Base-by-base conservation (phyloP, 2,329 filamentous ascomycete species). In the Cordyceps fumosorosea region DNA sequence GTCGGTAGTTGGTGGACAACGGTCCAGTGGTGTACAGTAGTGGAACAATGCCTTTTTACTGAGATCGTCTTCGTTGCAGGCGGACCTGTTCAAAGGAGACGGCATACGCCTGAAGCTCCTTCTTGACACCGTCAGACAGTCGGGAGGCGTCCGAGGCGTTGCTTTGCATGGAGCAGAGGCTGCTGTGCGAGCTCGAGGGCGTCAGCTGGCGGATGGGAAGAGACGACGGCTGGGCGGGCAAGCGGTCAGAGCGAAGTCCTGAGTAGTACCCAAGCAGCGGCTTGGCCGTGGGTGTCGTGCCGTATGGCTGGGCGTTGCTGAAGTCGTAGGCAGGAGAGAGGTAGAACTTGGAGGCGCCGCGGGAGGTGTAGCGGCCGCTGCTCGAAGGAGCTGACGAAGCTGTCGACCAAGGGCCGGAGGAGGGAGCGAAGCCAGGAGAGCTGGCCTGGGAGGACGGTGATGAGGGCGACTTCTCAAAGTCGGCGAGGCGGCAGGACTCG, bases 71-170 rank as follows among this genome's bases (percentile, higher is more conserved):
- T 67, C 83, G 81, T 69, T 84, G 81, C 60, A 80, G 72, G 65
- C 90, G 84, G 63, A 89, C 87, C 67, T 92, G 89, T 75, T 97
- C 93, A 73, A 97, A 96, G 2, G 89, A 91, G 71, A 89, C 90
- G 67, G 90, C 90, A 75, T 97, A 97, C 67, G 89, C 88, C 71
- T 88, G 86, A 42, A 97, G 84, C 73, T 96, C 91, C 74, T 85
- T 87, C 69, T 86, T 86, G 32, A 90, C 88, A 74, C 89, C 89
- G 66, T 90, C 87, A 3, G 91, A 92, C 66, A 96, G 79, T 54
- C 83, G 80, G 50, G 73, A 74, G 24, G 76, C 73, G 56, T 74
- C 74, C 62, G 83, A 84, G 29, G 81, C 75, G 58, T 78, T 81
- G 74, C 87, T 90, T 67, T 85, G 84, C 70, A 93, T 84, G 32